Conservation (phyloP, 768 basidiomycete species). For the Kwoniella botswanensis region DNA sequence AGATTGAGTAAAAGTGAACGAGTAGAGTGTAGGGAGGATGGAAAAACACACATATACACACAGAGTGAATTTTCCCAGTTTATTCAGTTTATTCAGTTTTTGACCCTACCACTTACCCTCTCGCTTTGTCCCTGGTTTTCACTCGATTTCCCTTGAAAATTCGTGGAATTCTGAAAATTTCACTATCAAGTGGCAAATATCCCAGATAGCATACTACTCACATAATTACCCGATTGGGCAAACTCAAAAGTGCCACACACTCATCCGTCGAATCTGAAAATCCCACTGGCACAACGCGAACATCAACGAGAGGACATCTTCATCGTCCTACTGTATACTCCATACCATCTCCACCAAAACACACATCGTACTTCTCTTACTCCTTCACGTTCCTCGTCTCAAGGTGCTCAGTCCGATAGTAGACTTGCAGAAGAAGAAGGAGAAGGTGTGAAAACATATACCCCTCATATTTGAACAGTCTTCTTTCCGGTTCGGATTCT, state of each 20-base stretch:
- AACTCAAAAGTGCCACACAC: not conserved
- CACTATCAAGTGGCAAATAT: slow-evolving; percentile 6
- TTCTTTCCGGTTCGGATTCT: not conserved
- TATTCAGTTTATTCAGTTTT: too few relatives aligned
- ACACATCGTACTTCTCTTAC: slow-evolving; percentile 2
- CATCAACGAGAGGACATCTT: not conserved
- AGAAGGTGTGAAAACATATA: slow-evolving; percentile 3
- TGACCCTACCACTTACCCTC: not conserved
- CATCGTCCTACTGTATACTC: not conserved
- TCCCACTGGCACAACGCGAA: not conserved
- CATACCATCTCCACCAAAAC: not conserved
- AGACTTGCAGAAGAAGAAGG: not conserved
- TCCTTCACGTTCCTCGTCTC: not conserved
- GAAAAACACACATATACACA: too few relatives aligned
- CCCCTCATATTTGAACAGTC: not conserved
- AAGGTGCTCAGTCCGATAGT: not conserved
- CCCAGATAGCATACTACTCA: not conserved
- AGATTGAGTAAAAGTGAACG: not conserved
- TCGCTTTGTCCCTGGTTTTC: not conserved
- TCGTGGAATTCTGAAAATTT: not conserved
- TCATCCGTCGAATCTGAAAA: not conserved
- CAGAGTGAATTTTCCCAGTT: too few relatives aligned
- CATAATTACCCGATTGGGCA: not conserved
- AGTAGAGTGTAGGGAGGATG: not conserved
- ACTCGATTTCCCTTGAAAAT: not conserved